Percentiles rank a stretch among this genome's conserved stretches.
These are phyloP conservation scores for Calonectria montana DNA, from an alignment of 2,329 filamentous ascomycete genomes.

Conservation along the genomic window DNA sequence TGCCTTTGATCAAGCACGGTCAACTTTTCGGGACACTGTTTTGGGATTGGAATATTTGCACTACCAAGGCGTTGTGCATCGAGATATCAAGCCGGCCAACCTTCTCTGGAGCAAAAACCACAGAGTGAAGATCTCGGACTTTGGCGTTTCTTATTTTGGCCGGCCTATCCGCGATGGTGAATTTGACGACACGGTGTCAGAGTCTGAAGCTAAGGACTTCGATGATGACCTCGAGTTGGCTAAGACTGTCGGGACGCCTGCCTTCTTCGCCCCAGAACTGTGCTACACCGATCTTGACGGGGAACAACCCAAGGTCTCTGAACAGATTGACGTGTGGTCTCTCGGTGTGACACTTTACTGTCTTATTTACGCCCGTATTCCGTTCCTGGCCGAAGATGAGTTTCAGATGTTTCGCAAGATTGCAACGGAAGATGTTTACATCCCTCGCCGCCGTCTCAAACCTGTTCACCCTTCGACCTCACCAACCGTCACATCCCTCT, in stretches of 20 bases:
- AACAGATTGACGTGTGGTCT: conserved; percentile 97
- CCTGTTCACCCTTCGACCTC: conserved; percentile 74
- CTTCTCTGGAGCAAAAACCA: conserved; percentile 87
- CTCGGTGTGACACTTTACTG: conserved; percentile 96
- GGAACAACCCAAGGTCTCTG: conserved; percentile 82
- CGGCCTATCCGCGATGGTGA: conserved; percentile 87
- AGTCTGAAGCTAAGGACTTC: conserved; percentile 86
- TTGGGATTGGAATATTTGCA: conserved; percentile 94
- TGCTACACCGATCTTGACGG: conserved; percentile 85
- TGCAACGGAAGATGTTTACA: conserved; percentile 91
- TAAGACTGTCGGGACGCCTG: conserved; percentile 96
- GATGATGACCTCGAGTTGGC: conserved; percentile 96
- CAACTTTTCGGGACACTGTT: conserved; percentile 91
- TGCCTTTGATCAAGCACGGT: conserved; percentile 84
- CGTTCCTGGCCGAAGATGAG: conserved; percentile 91
- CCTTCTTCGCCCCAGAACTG: conserved; percentile 96
- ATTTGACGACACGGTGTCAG: conserved; percentile 77
- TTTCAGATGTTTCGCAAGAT: conserved; percentile 93
- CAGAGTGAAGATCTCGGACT: conserved; percentile 97
- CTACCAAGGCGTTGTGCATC: conserved; percentile 85
- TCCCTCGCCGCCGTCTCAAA: conserved; percentile 84
- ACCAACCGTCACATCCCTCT: conserved; percentile 65
- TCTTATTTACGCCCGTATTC: conserved; percentile 91
- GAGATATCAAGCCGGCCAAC: conserved; percentile 91
- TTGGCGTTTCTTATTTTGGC: conserved; percentile 97